Conservation (phyloP, 2,329 filamentous ascomycete genomes). For the Elsinoe necatrix region DNA sequence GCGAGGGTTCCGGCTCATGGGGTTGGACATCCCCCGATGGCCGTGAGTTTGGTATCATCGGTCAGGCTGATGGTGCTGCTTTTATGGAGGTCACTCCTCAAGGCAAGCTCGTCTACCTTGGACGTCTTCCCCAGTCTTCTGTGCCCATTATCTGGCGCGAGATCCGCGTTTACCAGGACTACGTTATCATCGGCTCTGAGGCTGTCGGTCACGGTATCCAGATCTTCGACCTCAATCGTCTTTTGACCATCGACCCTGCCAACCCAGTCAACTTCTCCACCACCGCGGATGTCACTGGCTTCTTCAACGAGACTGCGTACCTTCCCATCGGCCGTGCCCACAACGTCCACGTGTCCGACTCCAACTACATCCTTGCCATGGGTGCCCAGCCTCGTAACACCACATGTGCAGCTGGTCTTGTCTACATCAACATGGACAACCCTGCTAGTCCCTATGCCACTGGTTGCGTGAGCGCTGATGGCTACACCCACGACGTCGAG, state of each 20-base stretch:
- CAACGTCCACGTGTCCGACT: conserved; percentile 46
- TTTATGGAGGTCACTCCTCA: conserved; percentile 46
- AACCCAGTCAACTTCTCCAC: conserved; percentile 41
- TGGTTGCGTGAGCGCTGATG: conserved; percentile 44
- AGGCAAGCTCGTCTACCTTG: conserved; percentile 46
- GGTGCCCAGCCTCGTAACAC: conserved; percentile 35
- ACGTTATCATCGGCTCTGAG: conserved; percentile 38
- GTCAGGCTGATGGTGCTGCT: conserved; percentile 47
- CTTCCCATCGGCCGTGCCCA: conserved; percentile 42
- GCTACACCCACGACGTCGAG: conserved; percentile 51
- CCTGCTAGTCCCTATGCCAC: conserved; percentile 42
- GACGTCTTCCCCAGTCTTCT: conserved; percentile 42
- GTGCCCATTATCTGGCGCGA: conserved; percentile 45
- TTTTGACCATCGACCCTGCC: conserved; percentile 41
- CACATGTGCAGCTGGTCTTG: conserved; percentile 42
- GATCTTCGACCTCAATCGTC: conserved; percentile 54
- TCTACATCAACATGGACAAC: conserved; percentile 47
- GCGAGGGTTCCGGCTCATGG: conserved; percentile 44
- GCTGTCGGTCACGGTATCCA: conserved; percentile 49
- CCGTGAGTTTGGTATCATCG: conserved; percentile 48
- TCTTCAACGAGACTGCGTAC: conserved; percentile 29
- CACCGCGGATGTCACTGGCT: conserved; percentile 34
- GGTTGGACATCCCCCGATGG: conserved; percentile 46
- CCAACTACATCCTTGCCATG: conserved; percentile 39
- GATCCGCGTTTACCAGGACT: conserved; percentile 40